Evolutionary conservation across 192 early-diverging fungal species (phyloP).

Genomic region (Coemansia reversa): DNA sequence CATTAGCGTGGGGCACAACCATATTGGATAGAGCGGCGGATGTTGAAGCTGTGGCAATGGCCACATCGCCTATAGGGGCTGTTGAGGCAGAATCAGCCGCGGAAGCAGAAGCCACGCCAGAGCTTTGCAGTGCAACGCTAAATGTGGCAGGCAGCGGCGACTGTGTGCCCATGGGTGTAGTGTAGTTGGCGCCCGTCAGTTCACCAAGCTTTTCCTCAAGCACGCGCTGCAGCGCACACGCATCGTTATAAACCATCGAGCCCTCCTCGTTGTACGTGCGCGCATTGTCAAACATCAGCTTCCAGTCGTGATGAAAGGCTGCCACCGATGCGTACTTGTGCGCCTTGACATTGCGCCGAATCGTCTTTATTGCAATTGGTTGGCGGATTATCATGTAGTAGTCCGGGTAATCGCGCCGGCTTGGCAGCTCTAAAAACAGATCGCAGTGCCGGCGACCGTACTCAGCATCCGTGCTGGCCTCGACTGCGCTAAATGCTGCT

Average conservation of each 20-base stretch:
- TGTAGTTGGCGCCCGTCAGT: conserved; percentile 27
- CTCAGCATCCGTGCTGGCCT: conserved; percentile 34
- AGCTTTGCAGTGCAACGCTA: background rate
- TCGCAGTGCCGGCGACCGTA: conserved; percentile 62
- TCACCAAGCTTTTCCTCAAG: conserved; percentile 35
- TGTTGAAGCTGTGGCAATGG: background rate
- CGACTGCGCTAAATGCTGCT: conserved; percentile 34
- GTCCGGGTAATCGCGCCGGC: conserved; percentile 73
- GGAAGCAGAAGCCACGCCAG: background rate
- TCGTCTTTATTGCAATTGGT: conserved; percentile 88
- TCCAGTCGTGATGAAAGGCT: conserved; percentile 78
- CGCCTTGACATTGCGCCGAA: conserved; percentile 71
- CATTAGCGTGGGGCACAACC: background rate
- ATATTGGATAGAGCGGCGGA: background rate
- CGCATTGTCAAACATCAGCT: conserved; percentile 90
- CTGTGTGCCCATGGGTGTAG: conserved; percentile 25
- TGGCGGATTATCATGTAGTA: conserved; percentile 88
- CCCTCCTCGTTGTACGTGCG: conserved; percentile 88
- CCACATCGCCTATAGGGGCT: background rate
- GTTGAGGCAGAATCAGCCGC: background rate
- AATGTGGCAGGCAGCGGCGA: conserved; percentile 17
- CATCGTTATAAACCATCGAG: conserved; percentile 90
- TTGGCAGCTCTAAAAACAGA: conserved; percentile 76
- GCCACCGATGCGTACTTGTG: conserved; percentile 63
- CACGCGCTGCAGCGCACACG: conserved; percentile 58